phyloP scores from a whole-genome alignment of 495 filamentous ascomycete species.

The Penicillium samsonianum region DNA sequence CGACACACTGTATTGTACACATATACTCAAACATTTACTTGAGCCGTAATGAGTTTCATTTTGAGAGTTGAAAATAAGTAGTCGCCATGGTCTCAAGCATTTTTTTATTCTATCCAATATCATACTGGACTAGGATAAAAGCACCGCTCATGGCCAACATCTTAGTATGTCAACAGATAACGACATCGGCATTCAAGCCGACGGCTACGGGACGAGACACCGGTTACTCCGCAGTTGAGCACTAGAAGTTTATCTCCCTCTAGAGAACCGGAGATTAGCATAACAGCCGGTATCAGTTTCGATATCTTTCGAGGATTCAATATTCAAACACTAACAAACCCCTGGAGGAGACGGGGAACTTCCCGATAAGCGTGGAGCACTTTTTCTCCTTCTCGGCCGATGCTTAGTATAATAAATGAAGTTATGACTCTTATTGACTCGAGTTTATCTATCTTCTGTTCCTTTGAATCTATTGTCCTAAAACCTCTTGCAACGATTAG shows the following conservation, averaged over 20 bases:
- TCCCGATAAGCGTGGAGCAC: conserved; percentile 24
- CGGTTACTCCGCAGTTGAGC: neutral
- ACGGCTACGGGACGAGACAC: neutral
- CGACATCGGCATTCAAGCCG: neutral
- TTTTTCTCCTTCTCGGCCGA: conserved; percentile 19
- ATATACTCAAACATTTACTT: neutral
- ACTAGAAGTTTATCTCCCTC: neutral
- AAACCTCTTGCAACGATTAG: neutral
- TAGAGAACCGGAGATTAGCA: neutral
- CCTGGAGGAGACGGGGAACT: conserved; percentile 22
- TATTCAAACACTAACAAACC: no score
- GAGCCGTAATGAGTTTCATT: neutral
- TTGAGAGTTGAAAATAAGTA: neutral
- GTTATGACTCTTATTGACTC: conserved; percentile 6
- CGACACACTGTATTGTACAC: conserved; percentile 9
- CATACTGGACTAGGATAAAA: neutral
- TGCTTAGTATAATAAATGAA: conserved; percentile 13
- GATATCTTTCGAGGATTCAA: no score
- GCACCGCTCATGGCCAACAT: neutral
- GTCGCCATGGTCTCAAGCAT: neutral
- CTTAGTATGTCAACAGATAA: neutral
- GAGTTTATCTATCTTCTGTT: neutral
- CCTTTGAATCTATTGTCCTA: neutral
- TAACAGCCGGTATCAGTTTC: no score
- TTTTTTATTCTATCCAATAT: neutral